Conservation (phyloP, 2,329 filamentous ascomycete genomes). For the Colletotrichum falcatum region DNA sequence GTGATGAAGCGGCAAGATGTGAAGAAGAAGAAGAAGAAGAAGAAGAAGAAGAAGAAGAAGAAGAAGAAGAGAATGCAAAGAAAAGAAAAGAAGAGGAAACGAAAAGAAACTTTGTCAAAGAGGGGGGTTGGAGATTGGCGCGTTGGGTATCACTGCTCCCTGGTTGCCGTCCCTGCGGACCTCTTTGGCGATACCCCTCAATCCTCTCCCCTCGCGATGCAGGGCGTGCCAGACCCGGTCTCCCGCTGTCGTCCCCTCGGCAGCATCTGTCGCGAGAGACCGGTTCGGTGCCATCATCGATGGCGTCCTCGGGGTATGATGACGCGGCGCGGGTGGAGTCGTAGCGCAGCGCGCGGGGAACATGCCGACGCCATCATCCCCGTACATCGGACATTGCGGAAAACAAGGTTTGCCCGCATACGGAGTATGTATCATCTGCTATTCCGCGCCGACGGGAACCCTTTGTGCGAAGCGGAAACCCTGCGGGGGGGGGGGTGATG, state of each 20-base stretch:
- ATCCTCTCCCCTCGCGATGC: slow-evolving; percentile 13
- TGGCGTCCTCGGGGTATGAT: slow-evolving; percentile 38
- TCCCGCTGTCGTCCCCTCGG: slow-evolving; percentile 30
- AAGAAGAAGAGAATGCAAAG: background rate
- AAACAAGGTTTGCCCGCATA: slow-evolving; percentile 24
- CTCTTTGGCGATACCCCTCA: slow-evolving; percentile 23
- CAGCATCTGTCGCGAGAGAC: slow-evolving; percentile 22
- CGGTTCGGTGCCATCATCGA: slow-evolving; percentile 24
- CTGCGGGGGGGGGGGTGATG: slow-evolving; percentile 22
- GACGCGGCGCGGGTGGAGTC: slow-evolving; percentile 33
- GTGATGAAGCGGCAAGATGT: too few species aligned
- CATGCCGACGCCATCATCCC: slow-evolving; percentile 22
- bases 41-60: too few species aligned
- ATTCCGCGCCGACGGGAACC: slow-evolving; percentile 23
- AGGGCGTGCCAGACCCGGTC: slow-evolving; percentile 36
- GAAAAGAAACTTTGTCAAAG: background rate
- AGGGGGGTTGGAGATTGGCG: background rate
- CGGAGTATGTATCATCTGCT: too few species aligned
- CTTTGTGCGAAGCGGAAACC: slow-evolving; percentile 25
- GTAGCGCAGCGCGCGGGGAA: slow-evolving; percentile 30
- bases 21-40: background rate
- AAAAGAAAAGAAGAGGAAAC: background rate
- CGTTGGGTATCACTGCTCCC: slow-evolving; percentile 20
- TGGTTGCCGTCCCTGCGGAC: too few species aligned
- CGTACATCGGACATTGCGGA: slow-evolving; percentile 18